Evolutionary conservation across 148 eudicot genomes (phyloP).

Genomic region (Tetragonia tetragonoides): DNA sequence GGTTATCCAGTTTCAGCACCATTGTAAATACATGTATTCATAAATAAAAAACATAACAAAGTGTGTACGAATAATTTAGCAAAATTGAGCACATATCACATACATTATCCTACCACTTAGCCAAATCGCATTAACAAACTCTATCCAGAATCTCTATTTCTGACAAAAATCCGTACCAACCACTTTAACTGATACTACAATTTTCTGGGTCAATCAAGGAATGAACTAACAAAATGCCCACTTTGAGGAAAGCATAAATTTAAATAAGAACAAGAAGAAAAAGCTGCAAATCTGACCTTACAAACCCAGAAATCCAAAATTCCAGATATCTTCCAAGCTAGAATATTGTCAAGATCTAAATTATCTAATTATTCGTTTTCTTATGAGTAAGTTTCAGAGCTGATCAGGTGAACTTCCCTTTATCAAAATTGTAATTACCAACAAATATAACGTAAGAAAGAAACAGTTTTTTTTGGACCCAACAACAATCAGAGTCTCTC

Average conservation of each 20-base stretch:
- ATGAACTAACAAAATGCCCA: background rate
- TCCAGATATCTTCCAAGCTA: background rate
- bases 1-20: background rate
- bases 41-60: background rate
- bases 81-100: background rate
- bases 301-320: background rate
- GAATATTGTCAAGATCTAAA: constrained; percentile 23
- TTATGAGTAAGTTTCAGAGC: background rate
- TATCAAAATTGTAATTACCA: background rate
- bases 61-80: background rate
- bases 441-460: background rate
- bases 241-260: background rate
- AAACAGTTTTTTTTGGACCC: background rate
- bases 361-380: background rate
- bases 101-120: background rate
- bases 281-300: constrained; percentile 4
- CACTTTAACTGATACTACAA: background rate
- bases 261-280: background rate
- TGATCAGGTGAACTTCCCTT: background rate
- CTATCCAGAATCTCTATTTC: background rate
- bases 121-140: background rate
- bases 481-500: background rate
- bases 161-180: background rate
- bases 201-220: constrained; percentile 8
- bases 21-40: background rate